A percentile compares a stretch with the other conserved stretches of the same genome.
phyloP scores from a whole-genome alignment of 306 rosid genomes.

The Fragaria ananassa region DNA sequence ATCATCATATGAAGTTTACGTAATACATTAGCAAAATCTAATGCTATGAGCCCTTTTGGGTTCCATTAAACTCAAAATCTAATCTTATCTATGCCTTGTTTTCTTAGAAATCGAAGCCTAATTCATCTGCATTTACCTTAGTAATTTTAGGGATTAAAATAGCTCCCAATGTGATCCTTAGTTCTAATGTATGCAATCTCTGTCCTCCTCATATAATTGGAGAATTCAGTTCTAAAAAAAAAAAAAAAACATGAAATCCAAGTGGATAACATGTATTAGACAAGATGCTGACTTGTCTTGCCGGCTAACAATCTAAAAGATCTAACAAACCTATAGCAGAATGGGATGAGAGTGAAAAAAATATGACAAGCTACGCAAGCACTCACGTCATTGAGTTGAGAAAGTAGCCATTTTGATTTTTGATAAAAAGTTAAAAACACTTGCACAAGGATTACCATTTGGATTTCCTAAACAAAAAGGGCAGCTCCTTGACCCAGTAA shows the following conservation, averaged over 20 bases:
- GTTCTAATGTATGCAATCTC: not conserved
- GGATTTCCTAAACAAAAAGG: not conserved
- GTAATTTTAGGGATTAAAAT: not conserved
- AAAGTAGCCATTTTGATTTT: not conserved
- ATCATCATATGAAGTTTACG: not conserved
- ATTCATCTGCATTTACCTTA: not conserved
- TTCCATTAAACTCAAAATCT: not conserved
- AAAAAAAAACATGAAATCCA: not conserved
- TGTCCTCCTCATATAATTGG: not conserved
- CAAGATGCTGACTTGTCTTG: constrained; percentile 7
- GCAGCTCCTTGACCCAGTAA: not conserved
- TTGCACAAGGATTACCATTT: not conserved
- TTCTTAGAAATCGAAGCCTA: not conserved
- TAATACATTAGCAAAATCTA: not conserved
- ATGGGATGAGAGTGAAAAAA: constrained; percentile 9
- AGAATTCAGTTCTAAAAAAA: not conserved
- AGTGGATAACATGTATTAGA: not conserved
- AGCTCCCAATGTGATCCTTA: not conserved
- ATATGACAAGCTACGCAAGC: not conserved
- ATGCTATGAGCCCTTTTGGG: not conserved
- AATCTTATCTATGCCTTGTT: not conserved
- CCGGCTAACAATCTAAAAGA: not conserved
- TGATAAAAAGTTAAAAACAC: not conserved
- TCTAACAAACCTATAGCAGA: constrained; percentile 10
- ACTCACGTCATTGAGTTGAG: constrained; percentile 8